Base-by-base conservation (phyloP, 805 yeast genomes). In the Candida parachauliodes region DNA sequence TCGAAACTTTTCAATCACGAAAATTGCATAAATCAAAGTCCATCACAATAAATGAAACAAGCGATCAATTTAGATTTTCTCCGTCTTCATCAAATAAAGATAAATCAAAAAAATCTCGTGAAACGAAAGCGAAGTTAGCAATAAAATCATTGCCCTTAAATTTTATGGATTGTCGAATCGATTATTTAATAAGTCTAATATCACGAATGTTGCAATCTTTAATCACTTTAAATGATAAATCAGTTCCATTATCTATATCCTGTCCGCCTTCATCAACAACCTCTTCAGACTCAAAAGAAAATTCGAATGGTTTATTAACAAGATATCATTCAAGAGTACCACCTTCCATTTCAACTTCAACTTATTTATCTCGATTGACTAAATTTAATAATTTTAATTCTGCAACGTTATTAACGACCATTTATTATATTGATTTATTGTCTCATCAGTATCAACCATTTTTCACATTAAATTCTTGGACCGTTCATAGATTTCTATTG, bases 311-410 rank as follows among this genome's bases (percentile, higher is more conserved):
- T 28, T 37, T 66, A 30, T 70, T 93, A 36, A 91, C 98, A 1
- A 68, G 98, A 46, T 91, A 91, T 58, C 98, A 91, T 58, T 88
- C 97, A 3, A 72, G 97, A 44, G 81, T 91, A 0, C 95, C 97
- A 3, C 98, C 98, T 0, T 76, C 75, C 12, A 91, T 91, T 30
- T 82, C 95, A 5, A 77, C 88, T 11, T 76, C 74, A 46, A 85
- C 84, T 38, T 91, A 91, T 51, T 60, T 89, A 30, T 61, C 80
- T 32, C 72, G 98, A 49, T 66, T 91, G 33, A 74, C 91, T 6
- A 83, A 85, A 49, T 91, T 85, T 59, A 88, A 95, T 41, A 79
- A 87, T 32, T 68, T 93, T 41, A 95, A 88, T 47, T 84, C 84
- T 44, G 84, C 94, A 4, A 84, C 91, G 2, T 65, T 91, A 26